Conservation (phyloP, 108 stramenopile genomes). For the Nannochloropsis oceanica region DNA sequence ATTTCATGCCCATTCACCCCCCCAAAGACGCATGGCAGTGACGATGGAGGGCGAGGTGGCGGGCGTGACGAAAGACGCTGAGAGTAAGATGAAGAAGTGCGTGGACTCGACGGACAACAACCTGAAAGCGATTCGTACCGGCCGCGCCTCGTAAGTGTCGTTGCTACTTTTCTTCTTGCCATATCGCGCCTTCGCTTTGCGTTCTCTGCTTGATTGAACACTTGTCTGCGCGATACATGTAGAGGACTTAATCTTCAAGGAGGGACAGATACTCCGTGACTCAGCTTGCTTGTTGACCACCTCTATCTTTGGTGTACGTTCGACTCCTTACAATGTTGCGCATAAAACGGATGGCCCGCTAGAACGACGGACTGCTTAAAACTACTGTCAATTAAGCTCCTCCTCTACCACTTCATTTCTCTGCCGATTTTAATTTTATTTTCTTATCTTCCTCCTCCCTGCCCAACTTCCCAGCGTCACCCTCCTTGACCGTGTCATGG, state of each 20-base stretch:
- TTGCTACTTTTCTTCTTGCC: neutral
- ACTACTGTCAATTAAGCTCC: neutral
- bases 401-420: neutral
- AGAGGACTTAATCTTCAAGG: neutral
- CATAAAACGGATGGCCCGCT: too few species aligned
- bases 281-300: neutral
- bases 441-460: too few species aligned
- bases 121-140: slow-evolving; percentile 68
- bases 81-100: slow-evolving; percentile 70
- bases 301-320: too few species aligned
- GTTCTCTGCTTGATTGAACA: neutral
- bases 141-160: slow-evolving; percentile 48
- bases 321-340: too few species aligned
- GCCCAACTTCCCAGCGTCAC: slow-evolving; percentile 41
- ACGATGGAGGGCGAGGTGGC: neutral
- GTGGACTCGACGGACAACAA: slow-evolving; percentile 51
- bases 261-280: neutral
- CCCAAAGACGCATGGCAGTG: neutral
- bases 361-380: too few species aligned
- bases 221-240: neutral
- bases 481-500: slow-evolving; percentile 74
- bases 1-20: neutral
- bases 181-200: neutral
- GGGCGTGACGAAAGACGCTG: slow-evolving; percentile 8
- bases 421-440: neutral